phyloP scores from a whole-genome alignment of 1,139 yeast genomes.

The Zygoascus hellenicus region DNA sequence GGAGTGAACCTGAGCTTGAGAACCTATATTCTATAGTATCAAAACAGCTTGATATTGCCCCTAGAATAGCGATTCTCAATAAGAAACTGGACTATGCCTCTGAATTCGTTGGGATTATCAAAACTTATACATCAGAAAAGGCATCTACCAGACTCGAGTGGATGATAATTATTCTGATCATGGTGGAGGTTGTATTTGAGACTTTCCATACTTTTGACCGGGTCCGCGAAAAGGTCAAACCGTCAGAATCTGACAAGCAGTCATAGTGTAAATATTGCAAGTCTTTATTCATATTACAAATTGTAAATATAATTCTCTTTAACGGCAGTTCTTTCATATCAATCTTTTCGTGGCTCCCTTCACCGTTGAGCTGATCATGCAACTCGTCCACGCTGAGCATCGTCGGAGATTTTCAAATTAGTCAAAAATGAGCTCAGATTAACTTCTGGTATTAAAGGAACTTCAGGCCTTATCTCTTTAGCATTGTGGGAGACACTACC shows the following conservation, averaged over 20 bases:
- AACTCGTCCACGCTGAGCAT: slow-evolving; percentile 3
- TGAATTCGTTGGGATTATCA: slow-evolving; percentile 75
- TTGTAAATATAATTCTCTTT: neutral
- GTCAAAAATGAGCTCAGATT: slow-evolving; percentile 6
- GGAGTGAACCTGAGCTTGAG: slow-evolving; percentile 87
- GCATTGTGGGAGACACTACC: neutral
- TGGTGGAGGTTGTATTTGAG: slow-evolving; percentile 82
- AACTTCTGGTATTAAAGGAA: neutral
- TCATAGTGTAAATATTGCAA: neutral
- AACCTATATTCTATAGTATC: slow-evolving; percentile 66
- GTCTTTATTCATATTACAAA: neutral
- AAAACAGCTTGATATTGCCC: slow-evolving; percentile 63
- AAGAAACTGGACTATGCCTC: slow-evolving; percentile 84
- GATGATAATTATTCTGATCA: slow-evolving; percentile 76
- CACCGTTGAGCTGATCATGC: neutral
- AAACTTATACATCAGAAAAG: slow-evolving; percentile 69
- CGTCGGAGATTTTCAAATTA: slow-evolving; percentile 3
- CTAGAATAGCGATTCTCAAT: slow-evolving; percentile 73
- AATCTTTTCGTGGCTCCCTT: no score
- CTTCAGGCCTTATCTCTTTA: no score
- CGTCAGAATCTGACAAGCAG: neutral
- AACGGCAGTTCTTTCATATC: neutral
- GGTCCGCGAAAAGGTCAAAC: neutral
- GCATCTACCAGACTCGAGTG: slow-evolving; percentile 76
- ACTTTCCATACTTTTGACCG: slow-evolving; percentile 51